phyloP scores from a whole-genome alignment of 1,284 basidiomycete species.

The Tilletiaria anomala region DNA sequence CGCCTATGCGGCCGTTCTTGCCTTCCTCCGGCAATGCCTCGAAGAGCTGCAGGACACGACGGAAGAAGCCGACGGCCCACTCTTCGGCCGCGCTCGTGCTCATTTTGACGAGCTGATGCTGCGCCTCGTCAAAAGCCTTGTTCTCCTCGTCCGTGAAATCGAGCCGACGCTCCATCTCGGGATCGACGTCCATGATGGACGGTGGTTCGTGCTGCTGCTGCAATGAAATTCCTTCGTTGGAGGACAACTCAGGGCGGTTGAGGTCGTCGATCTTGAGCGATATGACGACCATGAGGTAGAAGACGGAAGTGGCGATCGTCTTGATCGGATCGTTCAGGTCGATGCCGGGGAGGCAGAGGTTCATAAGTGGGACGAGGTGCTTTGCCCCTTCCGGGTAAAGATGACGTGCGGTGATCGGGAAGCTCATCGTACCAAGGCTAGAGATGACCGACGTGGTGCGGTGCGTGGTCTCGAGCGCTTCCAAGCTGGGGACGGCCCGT shows the following conservation, averaged over 20 bases:
- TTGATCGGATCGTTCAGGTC: conserved; percentile 89
- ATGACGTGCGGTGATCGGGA: conserved; percentile 61
- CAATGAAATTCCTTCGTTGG: no score
- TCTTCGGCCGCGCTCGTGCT: conserved; percentile 63
- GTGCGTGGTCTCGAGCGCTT: conserved; percentile 48
- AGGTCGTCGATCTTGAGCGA: conserved; percentile 71
- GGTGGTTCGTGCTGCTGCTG: conserved; percentile 9
- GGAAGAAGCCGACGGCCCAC: conserved; percentile 78
- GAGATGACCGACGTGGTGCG: conserved; percentile 52
- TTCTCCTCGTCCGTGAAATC: conserved; percentile 32
- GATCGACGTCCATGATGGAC: conserved; percentile 7
- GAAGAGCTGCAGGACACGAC: conserved; percentile 69
- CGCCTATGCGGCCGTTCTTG: conserved; percentile 55
- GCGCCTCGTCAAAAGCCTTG: conserved; percentile 44
- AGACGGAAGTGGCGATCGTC: conserved; percentile 61
- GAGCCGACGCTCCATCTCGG: conserved; percentile 8
- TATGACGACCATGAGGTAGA: conserved; percentile 62
- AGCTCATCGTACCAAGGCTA: conserved; percentile 65
- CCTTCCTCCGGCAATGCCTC: conserved; percentile 91
- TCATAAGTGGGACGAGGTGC: conserved; percentile 72
- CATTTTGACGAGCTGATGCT: conserved; percentile 41
- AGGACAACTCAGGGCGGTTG: conserved; percentile 42
- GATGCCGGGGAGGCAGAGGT: conserved; percentile 78
- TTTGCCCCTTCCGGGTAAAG: conserved; percentile 71
- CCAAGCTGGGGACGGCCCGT: conserved; percentile 75